These are phyloP conservation scores for Fusarium lyarnte DNA, from an alignment of 2,329 filamentous ascomycete species.

Conservation along the genomic window DNA sequence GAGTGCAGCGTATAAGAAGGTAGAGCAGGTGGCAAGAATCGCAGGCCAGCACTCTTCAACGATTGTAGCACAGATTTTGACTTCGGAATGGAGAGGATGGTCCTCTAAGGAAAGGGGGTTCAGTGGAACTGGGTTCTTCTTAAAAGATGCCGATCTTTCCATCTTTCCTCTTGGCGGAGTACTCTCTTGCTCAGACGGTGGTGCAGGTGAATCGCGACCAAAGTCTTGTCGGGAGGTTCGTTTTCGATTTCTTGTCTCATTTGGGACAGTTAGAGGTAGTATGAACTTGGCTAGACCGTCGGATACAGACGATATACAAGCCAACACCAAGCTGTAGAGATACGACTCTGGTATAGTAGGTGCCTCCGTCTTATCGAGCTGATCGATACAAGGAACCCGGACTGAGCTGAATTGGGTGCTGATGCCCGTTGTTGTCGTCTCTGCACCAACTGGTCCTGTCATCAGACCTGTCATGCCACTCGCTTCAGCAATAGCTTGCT, in stretches of 20 bases:
- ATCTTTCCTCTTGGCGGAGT: slow-evolving; percentile 50
- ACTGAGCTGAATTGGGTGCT: slow-evolving; percentile 92
- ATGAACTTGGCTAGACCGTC: slow-evolving; percentile 95
- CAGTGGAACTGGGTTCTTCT: slow-evolving; percentile 79
- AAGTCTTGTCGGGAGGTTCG: slow-evolving; percentile 56
- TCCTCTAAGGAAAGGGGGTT: slow-evolving; percentile 83
- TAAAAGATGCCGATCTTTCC: slow-evolving; percentile 73
- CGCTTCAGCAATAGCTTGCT: slow-evolving; percentile 90
- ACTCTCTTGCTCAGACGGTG: slow-evolving; percentile 49
- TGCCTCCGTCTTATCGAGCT: slow-evolving; percentile 90
- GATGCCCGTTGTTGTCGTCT: slow-evolving; percentile 78
- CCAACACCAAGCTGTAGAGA: slow-evolving; percentile 86
- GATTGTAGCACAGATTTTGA: slow-evolving; percentile 81
- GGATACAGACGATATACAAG: slow-evolving; percentile 88
- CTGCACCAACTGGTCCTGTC: slow-evolving; percentile 72
- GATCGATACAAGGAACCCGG: slow-evolving; percentile 88
- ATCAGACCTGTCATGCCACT: slow-evolving; percentile 90
- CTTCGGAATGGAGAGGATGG: slow-evolving; percentile 75
- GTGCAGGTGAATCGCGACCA: slow-evolving; percentile 55
- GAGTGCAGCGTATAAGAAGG: slow-evolving; percentile 89
- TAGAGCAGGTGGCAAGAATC: slow-evolving; percentile 92
- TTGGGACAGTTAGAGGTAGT: slow-evolving; percentile 85
- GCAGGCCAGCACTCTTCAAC: slow-evolving; percentile 96
- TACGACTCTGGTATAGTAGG: slow-evolving; percentile 90
- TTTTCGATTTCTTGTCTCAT: slow-evolving; percentile 68